Conservation (phyloP, 2,329 filamentous ascomycete genomes). For the Thyridium curvatum region DNA sequence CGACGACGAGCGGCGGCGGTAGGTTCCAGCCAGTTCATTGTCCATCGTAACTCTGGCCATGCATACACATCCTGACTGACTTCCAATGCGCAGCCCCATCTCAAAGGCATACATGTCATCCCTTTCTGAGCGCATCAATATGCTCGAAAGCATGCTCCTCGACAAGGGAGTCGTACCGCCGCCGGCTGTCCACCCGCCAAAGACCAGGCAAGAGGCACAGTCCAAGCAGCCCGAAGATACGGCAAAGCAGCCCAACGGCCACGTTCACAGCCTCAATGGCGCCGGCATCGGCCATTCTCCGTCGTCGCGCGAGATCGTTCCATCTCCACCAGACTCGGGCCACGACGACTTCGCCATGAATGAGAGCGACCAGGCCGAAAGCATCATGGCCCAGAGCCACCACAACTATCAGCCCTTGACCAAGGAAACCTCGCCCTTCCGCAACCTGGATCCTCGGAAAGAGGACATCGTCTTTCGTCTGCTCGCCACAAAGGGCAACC, state of each 20-base stretch:
- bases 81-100: conserved; percentile 35
- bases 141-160: conserved; percentile 44
- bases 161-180: conserved; percentile 43
- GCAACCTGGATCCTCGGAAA: conserved; percentile 31
- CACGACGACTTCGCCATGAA: conserved; percentile 21
- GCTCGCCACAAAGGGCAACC: conserved; percentile 40
- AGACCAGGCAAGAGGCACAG: conserved; percentile 34
- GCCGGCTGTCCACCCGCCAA: conserved; percentile 45
- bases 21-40: conserved; percentile 11
- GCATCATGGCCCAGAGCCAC: conserved; percentile 11
- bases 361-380: conserved; percentile 17
- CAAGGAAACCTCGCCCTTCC: conserved; percentile 24
- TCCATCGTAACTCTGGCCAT: too few relatives aligned
- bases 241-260: neutral
- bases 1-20: conserved; percentile 50
- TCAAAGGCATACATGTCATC: conserved; percentile 54
- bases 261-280: conserved; percentile 4
- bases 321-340: conserved; percentile 23
- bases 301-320: conserved; percentile 12
- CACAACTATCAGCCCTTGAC: conserved; percentile 13
- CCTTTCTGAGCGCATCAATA: conserved; percentile 43
- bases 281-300: conserved; percentile 7
- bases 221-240: conserved; percentile 18
- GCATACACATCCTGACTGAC: too few relatives aligned
- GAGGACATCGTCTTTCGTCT: conserved; percentile 42